Conservation (phyloP, 2,329 filamentous ascomycete genomes). For the Phyllosticta citrichinensis region DNA sequence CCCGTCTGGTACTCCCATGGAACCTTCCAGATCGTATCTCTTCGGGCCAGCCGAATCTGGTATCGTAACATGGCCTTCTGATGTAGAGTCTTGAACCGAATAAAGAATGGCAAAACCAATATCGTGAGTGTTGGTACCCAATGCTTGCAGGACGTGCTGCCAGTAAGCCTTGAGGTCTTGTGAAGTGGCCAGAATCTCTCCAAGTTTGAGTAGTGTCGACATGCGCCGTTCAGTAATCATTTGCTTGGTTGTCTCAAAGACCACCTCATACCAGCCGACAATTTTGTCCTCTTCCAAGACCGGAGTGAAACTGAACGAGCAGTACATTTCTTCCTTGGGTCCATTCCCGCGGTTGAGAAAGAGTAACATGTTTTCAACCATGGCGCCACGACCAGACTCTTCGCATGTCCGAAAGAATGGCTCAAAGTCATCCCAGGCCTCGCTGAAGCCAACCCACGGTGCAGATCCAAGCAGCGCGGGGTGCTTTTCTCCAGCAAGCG, state of each 20-base stretch:
- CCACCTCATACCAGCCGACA: constrained; percentile 6
- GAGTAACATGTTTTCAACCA: constrained; percentile 10
- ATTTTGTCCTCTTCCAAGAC: constrained; percentile 9
- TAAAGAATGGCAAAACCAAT: constrained; percentile 25
- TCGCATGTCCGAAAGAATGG: constrained; percentile 7
- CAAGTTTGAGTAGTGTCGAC: constrained; percentile 7
- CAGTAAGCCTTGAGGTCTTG: constrained; percentile 7
- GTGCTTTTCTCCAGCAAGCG: constrained; percentile 61
- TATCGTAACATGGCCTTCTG: constrained; percentile 18
- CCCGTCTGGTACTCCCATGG: constrained; percentile 22
- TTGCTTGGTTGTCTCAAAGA: constrained; percentile 12
- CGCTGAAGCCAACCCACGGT: constrained; percentile 54
- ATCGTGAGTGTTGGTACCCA: constrained; percentile 21
- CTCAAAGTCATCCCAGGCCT: constrained; percentile 60
- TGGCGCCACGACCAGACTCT: constrained; percentile 7
- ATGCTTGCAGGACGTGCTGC: constrained; percentile 14
- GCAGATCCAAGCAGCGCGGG: constrained; percentile 58
- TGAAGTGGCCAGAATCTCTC: constrained; percentile 1
- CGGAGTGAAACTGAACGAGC: constrained; percentile 11
- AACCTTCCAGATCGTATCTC: constrained; percentile 23
- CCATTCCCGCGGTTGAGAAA: constrained; percentile 8
- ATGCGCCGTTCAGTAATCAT: constrained; percentile 9
- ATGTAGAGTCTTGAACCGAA: constrained; percentile 21
- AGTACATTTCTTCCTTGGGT: constrained; percentile 10
- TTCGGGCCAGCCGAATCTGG: constrained; percentile 20